phyloP scores from a whole-genome alignment of 1,284 basidiomycete genomes.

The Mycena citricolor region DNA sequence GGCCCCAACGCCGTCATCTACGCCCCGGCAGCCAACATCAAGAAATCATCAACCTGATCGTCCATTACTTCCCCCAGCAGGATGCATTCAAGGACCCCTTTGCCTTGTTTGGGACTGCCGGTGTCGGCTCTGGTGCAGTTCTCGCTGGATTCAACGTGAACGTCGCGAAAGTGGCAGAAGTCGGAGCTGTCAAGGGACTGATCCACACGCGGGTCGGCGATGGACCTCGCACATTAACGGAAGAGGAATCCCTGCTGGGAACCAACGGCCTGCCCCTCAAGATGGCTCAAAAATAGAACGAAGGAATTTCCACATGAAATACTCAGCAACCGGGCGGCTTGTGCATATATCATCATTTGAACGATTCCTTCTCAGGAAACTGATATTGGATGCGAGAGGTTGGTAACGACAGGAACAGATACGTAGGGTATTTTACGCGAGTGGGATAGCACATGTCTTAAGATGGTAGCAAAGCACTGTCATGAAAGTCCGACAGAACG shows the following conservation, averaged over 20 bases:
- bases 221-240: constrained; percentile 71
- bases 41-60: constrained; percentile 74
- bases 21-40: constrained; percentile 75
- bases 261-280: constrained; percentile 54
- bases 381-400: no score
- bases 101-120: constrained; percentile 49
- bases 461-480: no score
- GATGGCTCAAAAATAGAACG: no score
- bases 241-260: constrained; percentile 57
- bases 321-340: no score
- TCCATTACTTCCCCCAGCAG: constrained; percentile 82
- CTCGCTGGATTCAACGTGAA: constrained; percentile 75
- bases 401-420: no score
- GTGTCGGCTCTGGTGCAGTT: constrained; percentile 44
- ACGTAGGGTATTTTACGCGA: no score
- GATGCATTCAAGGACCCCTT: constrained; percentile 77
- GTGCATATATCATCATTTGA: no score
- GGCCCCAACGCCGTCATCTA: constrained; percentile 99
- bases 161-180: constrained; percentile 72
- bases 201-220: constrained; percentile 93
- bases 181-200: constrained; percentile 80
- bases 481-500: no score
- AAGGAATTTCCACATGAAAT: no score
- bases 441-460: no score
- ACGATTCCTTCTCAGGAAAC: no score